These are phyloP conservation scores for Lipomyces spencermartinsiae DNA, from an alignment of 805 yeast species.

Conservation along the genomic window DNA sequence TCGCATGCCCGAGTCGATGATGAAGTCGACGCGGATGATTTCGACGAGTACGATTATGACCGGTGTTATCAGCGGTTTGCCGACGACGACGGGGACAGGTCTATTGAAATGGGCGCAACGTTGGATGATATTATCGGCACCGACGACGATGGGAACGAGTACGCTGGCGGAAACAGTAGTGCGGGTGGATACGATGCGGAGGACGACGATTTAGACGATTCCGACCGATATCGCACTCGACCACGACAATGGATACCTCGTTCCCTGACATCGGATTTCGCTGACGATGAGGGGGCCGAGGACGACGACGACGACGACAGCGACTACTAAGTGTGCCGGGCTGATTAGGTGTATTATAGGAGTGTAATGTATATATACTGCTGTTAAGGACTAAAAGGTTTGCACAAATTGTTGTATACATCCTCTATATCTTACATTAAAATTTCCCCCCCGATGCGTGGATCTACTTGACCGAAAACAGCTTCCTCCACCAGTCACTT, in stretches of 20 bases:
- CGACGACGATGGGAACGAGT: conserved; percentile 15
- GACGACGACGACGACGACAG: conserved; percentile 13
- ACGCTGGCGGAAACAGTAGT: conserved; percentile 15
- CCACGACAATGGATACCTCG: conserved; percentile 6
- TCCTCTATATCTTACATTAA: background rate
- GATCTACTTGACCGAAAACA: conserved; percentile 23
- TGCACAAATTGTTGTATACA: background rate
- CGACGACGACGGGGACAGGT: conserved; percentile 35
- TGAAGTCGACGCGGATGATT: conserved; percentile 35
- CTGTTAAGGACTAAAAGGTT: background rate
- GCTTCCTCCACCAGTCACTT: conserved; percentile 30
- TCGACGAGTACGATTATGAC: conserved; percentile 34
- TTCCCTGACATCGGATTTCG: background rate
- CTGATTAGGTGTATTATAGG: conserved; percentile 28
- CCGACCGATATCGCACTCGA: conserved; percentile 2
- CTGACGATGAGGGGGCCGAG: conserved; percentile 18
- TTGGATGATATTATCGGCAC: conserved; percentile 30
- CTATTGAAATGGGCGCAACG: conserved; percentile 11
- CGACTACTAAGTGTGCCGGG: background rate
- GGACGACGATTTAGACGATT: background rate
- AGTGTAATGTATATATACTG: background rate
- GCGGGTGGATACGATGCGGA: conserved; percentile 9
- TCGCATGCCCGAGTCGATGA: conserved; percentile 46
- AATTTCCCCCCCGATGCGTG: conserved; percentile 1
- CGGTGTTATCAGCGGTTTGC: conserved; percentile 29